These are phyloP conservation scores for Blastobotrys chiropterorum DNA, from an alignment of 805 yeast genomes.

Conservation along the genomic window DNA sequence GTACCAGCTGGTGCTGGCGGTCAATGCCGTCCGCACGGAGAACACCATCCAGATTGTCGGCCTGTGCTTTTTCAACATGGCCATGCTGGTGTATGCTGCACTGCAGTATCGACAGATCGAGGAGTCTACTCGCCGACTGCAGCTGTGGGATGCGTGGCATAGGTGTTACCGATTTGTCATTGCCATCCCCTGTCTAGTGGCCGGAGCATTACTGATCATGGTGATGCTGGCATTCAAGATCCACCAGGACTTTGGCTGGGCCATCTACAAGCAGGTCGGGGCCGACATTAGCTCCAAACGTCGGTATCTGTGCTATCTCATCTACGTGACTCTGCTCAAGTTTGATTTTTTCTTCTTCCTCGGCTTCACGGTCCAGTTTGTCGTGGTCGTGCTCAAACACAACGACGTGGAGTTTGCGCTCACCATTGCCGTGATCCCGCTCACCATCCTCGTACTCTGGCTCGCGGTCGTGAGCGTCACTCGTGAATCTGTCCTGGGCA, in stretches of 20 bases:
- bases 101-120: constrained; percentile 40
- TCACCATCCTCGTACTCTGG: constrained; percentile 36
- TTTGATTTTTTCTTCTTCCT: constrained; percentile 44
- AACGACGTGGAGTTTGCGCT: constrained; percentile 40
- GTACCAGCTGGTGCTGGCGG: constrained; percentile 36
- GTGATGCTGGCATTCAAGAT: constrained; percentile 30
- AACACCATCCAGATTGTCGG: constrained; percentile 35
- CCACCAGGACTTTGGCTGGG: constrained; percentile 40
- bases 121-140: constrained; percentile 21
- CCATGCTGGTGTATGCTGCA: constrained; percentile 42
- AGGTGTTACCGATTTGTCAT: constrained; percentile 28
- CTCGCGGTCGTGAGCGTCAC: constrained; percentile 34
- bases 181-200: constrained; percentile 39
- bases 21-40: constrained; percentile 35
- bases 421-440: constrained; percentile 41
- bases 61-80: constrained; percentile 36
- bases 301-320: constrained; percentile 28
- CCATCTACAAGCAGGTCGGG: constrained; percentile 42
- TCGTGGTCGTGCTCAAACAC: constrained; percentile 38
- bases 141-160: constrained; percentile 23
- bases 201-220: constrained; percentile 32
- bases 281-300: constrained; percentile 37
- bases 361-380: constrained; percentile 45
- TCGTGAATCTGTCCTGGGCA: constrained; percentile 27
- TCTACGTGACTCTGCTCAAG: constrained; percentile 36